phyloP scores from a whole-genome alignment of 257 asterid genomes.

The Cordia subcordata region DNA sequence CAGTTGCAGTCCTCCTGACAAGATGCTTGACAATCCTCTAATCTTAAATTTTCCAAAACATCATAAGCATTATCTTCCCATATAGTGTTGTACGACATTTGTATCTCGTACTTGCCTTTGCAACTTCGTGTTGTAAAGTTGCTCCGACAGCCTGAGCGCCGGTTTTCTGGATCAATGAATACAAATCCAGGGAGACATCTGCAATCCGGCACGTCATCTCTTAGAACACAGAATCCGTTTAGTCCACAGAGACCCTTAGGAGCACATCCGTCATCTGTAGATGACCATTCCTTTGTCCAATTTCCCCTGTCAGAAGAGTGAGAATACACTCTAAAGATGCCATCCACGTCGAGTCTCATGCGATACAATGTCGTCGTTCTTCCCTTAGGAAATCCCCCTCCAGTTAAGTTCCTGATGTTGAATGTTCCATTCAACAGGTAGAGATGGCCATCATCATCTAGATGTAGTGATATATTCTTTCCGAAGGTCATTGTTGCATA shows the following conservation, averaged over 20 bases:
- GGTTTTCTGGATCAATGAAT: conserved; percentile 18
- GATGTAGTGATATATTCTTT: conserved; percentile 24
- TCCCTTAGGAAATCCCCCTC: conserved; percentile 13
- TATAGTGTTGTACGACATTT: conserved; percentile 11
- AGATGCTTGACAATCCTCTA: conserved; percentile 29
- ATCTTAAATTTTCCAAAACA: background rate
- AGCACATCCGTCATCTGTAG: conserved; percentile 20
- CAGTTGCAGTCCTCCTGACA: conserved; percentile 54
- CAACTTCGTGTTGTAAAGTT: conserved; percentile 17
- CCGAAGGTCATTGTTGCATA: conserved; percentile 6
- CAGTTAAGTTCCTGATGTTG: conserved; percentile 15
- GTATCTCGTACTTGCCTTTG: background rate
- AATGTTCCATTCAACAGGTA: conserved; percentile 32
- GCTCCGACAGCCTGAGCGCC: conserved; percentile 33
- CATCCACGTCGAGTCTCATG: conserved; percentile 39
- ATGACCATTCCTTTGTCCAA: conserved; percentile 19
- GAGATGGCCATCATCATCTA: conserved; percentile 34
- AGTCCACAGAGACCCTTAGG: conserved; percentile 51
- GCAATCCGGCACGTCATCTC: conserved; percentile 17
- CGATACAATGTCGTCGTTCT: conserved; percentile 24
- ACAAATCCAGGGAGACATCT: conserved; percentile 44
- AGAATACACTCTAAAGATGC: conserved; percentile 39
- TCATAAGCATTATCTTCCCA: conserved; percentile 12
- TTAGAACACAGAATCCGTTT: conserved; percentile 31
- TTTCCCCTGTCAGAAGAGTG: conserved; percentile 14